Conservation (phyloP, 2,329 filamentous ascomycete genomes). For the Raffaelea albimanens region DNA sequence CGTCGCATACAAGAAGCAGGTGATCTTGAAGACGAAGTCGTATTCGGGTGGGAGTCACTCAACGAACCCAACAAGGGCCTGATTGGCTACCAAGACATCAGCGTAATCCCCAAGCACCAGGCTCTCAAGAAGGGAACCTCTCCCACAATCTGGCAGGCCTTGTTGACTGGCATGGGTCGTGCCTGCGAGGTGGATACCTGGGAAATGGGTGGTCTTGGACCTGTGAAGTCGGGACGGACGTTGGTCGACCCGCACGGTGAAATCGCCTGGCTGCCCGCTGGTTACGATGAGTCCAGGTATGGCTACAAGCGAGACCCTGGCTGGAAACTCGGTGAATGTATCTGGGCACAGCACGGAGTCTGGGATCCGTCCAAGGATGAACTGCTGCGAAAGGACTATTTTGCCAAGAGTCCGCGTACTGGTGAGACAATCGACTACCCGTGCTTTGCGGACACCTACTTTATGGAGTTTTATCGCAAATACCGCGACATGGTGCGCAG, state of each 20-base stretch:
- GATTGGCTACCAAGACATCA: constrained; percentile 74
- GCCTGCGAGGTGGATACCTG: constrained; percentile 85
- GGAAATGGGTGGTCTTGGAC: constrained; percentile 89
- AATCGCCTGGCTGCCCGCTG: constrained; percentile 71
- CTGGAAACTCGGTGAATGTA: constrained; percentile 88
- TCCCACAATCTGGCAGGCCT: constrained; percentile 88
- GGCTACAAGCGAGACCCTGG: constrained; percentile 79
- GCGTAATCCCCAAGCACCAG: constrained; percentile 73
- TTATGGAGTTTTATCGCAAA: constrained; percentile 73
- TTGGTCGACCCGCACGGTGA: constrained; percentile 84
- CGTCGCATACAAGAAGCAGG: constrained; percentile 81
- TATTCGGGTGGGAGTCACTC: constrained; percentile 93
- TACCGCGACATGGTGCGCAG: constrained; percentile 67
- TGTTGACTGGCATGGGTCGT: constrained; percentile 82
- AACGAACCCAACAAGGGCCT: constrained; percentile 92
- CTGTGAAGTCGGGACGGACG: constrained; percentile 75
- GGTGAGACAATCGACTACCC: constrained; percentile 70
- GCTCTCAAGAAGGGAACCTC: constrained; percentile 87
- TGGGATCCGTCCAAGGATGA: constrained; percentile 79
- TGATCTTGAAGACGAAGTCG: constrained; percentile 73
- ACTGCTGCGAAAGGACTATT: constrained; percentile 78
- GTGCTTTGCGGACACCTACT: constrained; percentile 84
- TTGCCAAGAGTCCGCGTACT: constrained; percentile 65
- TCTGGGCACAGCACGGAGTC: constrained; percentile 95
- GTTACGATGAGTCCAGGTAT: constrained; percentile 79